Base-by-base conservation (phyloP, 768 basidiomycete genomes). In the Inosperma sp. region DNA sequence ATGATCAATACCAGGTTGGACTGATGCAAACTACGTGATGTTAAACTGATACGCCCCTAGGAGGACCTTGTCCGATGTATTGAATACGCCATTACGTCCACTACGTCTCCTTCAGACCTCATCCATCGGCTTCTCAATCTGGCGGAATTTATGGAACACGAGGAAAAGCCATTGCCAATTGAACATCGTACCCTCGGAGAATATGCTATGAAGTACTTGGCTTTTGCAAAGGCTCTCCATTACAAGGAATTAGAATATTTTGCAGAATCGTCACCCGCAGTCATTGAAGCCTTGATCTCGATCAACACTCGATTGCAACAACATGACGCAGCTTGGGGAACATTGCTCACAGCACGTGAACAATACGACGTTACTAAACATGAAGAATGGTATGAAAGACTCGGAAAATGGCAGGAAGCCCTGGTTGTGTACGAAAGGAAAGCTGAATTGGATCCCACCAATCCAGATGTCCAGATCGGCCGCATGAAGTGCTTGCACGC, bases 241-340 rank as follows among this genome's bases (percentile, higher is more conserved):
- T 99, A 98, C 75, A 98, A 98, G 66, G 96, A 99, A 60, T 77
- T 94, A 29, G 95, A 99, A 67, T 98, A 89, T 68, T 95, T 96
- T 63, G 82, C 86, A 5, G 94, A 95, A 61, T 87, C 91, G 0
- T 91, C 90, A 0, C 84, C 92, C 0, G 78, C 84, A 22, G 91
- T 95, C 44, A 90, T 99, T 57, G 94, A 98, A 62, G 84, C 91
- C 10, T 78, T 99, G 9, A 96, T 99, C 62, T 84, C 89, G 17
- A 93, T 99, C 66, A 99, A 98, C 69, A 95, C 93, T 33, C 88
- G 88, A 59, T 77, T 99, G 1, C 95, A 97, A 63, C 96, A 97
- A 64, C 91, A 92, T 48, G 96, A 99, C 60, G 95, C 94, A 5
- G 96, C 96, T 2, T 95, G 93, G 89, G 96, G 96, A 8, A 97